Evolutionary conservation across 176 grass and related monocot species (phyloP).

Genomic region (Ensete ventricosum): DNA sequence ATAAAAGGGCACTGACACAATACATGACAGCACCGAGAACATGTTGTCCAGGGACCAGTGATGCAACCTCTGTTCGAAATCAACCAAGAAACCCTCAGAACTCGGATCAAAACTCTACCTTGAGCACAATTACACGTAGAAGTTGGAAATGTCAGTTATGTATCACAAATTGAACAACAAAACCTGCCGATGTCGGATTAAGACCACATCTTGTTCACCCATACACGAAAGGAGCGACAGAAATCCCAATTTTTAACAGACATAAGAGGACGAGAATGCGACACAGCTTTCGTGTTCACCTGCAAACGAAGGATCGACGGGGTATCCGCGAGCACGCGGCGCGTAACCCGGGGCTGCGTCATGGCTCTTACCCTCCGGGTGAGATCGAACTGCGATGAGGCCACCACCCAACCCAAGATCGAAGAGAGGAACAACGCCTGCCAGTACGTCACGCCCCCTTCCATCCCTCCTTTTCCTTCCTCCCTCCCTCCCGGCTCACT

Average conservation of each 20-base stretch:
- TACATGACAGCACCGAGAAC: constrained; percentile 76
- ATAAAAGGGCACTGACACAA: constrained; percentile 93
- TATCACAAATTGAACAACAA: background rate
- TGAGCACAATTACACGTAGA: background rate
- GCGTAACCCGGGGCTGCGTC: constrained; percentile 56
- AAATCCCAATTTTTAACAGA: background rate
- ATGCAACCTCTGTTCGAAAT: constrained; percentile 53
- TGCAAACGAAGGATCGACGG: constrained; percentile 55
- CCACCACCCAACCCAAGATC: constrained; percentile 67
- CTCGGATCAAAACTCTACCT: constrained; percentile 1
- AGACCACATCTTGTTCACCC: no score
- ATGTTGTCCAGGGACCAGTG: constrained; percentile 58
- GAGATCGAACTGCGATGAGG: constrained; percentile 65
- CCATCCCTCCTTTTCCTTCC: constrained; percentile 13
- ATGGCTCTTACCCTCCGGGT: constrained; percentile 49
- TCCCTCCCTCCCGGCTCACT: constrained; percentile 5
- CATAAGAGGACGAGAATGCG: background rate
- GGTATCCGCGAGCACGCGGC: constrained; percentile 57
- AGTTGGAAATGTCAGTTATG: background rate
- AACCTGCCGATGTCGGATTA: no score
- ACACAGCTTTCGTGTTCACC: constrained; percentile 23
- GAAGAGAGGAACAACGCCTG: constrained; percentile 59
- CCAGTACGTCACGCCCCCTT: constrained; percentile 51
- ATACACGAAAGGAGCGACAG: background rate
- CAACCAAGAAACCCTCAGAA: constrained; percentile 18